Percentiles rank a stretch among this genome's conserved stretches.
Conservation (phyloP, 2,329 filamentous ascomycete genomes). For the Fusarium mexicanum region DNA sequence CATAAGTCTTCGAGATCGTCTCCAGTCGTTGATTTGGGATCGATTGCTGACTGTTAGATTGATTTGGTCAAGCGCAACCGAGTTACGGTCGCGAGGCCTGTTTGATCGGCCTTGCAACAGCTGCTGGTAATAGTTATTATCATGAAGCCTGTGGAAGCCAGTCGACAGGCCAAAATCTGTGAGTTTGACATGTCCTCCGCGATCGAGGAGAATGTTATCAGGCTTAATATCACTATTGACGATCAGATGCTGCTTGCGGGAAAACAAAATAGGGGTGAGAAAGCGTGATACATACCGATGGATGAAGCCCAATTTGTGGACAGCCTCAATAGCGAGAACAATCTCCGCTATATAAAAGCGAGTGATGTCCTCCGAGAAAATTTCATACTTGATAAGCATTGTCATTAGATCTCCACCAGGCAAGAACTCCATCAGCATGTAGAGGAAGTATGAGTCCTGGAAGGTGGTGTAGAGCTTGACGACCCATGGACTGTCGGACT, state of each 20-base stretch:
- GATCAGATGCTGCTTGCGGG: conserved; percentile 17
- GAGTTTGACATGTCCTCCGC: conserved; percentile 95
- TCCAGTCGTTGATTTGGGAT: conserved; percentile 98
- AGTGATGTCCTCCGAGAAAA: conserved; percentile 98
- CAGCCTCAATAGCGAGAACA: conserved; percentile 96
- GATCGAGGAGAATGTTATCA: conserved; percentile 96
- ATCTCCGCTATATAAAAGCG: conserved; percentile 99
- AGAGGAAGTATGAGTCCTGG: conserved; percentile 94
- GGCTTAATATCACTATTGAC: conserved; percentile 90
- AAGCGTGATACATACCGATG: conserved; percentile 77
- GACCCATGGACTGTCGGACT: conserved; percentile 99
- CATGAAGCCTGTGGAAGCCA: conserved; percentile 96
- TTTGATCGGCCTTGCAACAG: conserved; percentile 83
- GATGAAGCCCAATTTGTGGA: conserved; percentile 97
- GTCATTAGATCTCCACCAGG: conserved; percentile 99
- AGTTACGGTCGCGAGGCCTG: conserved; percentile 83
- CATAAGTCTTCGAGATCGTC: conserved; percentile 93
- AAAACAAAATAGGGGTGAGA: not conserved
- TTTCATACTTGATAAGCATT: conserved; percentile 99
- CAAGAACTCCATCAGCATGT: conserved; percentile 99
- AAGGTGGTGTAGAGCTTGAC: conserved; percentile 99
- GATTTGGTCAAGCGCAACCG: conserved; percentile 96
- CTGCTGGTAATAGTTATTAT: conserved; percentile 98
- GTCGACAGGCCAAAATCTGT: conserved; percentile 98
- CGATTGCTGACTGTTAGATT: conserved; percentile 98